Percentiles rank a stretch among this genome's conserved stretches.
Evolutionary conservation across 139 green algal genomes (phyloP).

Genomic region (Volvox reticuliferus): DNA sequence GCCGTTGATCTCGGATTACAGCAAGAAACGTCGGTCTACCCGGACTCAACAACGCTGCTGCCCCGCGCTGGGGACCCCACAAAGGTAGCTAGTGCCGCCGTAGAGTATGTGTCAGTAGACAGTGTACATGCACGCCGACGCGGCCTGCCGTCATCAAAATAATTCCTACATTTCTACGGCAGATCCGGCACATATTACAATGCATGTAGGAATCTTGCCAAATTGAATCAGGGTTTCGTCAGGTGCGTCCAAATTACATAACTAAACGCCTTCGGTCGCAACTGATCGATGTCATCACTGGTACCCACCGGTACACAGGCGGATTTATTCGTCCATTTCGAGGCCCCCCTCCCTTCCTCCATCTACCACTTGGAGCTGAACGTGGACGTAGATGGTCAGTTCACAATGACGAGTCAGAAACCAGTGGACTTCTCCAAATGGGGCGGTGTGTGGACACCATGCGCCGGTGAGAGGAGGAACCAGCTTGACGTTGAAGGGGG

Average conservation of each 20-base stretch:
- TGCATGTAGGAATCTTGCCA: too few relatives aligned
- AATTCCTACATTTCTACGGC: too few relatives aligned
- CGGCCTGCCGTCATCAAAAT: too few relatives aligned
- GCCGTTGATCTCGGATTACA: neutral
- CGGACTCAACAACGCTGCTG: neutral
- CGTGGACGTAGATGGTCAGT: neutral
- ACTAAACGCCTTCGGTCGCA: too few relatives aligned
- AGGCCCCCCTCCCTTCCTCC: constrained; percentile 3
- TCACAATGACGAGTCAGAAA: neutral
- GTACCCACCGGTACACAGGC: neutral
- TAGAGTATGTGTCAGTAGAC: too few relatives aligned
- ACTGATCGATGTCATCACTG: too few relatives aligned
- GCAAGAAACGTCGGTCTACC: neutral
- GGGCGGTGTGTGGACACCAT: constrained; percentile 48
- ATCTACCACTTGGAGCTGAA: constrained; percentile 31
- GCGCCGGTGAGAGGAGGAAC: constrained; percentile 5
- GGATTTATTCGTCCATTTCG: constrained; percentile 39
- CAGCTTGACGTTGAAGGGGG: too few relatives aligned
- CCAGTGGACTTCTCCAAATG: constrained; percentile 29
- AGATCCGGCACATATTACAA: too few relatives aligned
- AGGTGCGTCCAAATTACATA: too few relatives aligned
- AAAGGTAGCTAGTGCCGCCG: neutral
- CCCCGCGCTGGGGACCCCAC: constrained; percentile 8
- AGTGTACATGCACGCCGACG: too few relatives aligned
- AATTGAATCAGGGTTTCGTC: too few relatives aligned